Evolutionary conservation across 495 filamentous ascomycete genomes (phyloP), one percentile per base, ranked within the genome.

Genomic region (Talaromyces wortmannii): DNA sequence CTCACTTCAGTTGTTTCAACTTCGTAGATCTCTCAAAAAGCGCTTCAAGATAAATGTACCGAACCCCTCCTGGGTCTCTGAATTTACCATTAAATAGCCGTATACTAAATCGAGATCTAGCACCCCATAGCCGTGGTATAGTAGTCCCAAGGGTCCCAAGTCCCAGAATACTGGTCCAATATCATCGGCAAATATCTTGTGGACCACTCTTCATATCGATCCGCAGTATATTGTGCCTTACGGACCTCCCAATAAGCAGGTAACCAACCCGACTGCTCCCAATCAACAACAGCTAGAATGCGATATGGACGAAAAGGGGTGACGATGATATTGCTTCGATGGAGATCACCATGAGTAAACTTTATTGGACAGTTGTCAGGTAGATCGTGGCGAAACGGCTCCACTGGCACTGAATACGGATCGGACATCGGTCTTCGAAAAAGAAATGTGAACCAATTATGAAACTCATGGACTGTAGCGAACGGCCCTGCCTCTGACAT

Each of bases 181-280:
- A 66, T 64, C 57, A 59, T 60, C 8, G 63, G 63, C 53, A 68
- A 49, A 51, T 62, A 68, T 10, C 5, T 61, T 6, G 42, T 68
- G 5, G 65, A 68, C 61, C 65, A 67, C 40, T 50, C 42, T 31
- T 68, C 61, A 50, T 16, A 32, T 30, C 60, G 57, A 57, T 57
- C 51, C 36, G 48, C 58, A 52, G 56, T 63, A 54, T 56, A 60
- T 53, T 63, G 66, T 30, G 74, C 74, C 60, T 80, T 80, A 55
- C 70, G 69, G 43, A 67, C 57, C 57, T 78, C 75, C 76, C 75
- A 80, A 50, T 76, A 73, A 13, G 58, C 70, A 47, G 75, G 76
- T 52, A 72, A 66, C 72, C 73, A 78, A 5, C 76, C 75, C 4
- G 75, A 68, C 53, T 78, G 73, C 50, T 76, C 68, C 77, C 73